Conservation (phyloP, 2,329 filamentous ascomycete species). For the Colletotrichum chrysophilum region DNA sequence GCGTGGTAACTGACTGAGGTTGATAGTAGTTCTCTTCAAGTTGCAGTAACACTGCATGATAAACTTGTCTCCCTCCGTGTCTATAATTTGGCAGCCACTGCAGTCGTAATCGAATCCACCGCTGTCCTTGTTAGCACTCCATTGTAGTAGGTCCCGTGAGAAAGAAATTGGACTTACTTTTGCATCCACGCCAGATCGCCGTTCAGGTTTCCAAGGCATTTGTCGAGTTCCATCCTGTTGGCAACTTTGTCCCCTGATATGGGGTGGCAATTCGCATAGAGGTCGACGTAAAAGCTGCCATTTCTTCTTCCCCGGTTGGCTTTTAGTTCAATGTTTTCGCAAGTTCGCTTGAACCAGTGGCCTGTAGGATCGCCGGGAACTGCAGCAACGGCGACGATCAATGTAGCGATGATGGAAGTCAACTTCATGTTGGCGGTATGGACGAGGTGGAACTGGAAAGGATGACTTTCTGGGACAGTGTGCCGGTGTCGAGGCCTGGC, state of each 20-base stretch:
- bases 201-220: background rate
- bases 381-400: background rate
- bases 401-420: background rate
- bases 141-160: background rate
- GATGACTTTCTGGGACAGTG: background rate
- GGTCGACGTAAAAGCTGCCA: background rate
- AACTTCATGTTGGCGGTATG: background rate
- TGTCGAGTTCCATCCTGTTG: background rate
- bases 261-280: background rate
- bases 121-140: background rate
- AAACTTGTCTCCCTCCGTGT: background rate
- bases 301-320: background rate
- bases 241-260: background rate
- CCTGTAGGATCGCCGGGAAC: background rate
- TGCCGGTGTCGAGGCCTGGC: background rate
- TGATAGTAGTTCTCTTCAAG: background rate
- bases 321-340: background rate
- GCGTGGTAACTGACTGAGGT: background rate
- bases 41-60: background rate
- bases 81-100: background rate
- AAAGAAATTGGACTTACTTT: background rate
- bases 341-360: background rate
- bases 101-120: background rate
- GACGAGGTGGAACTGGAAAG: background rate
- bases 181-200: background rate